Base-by-base conservation (phyloP, 495 filamentous ascomycete species). In the Aspergillus panamensis region DNA sequence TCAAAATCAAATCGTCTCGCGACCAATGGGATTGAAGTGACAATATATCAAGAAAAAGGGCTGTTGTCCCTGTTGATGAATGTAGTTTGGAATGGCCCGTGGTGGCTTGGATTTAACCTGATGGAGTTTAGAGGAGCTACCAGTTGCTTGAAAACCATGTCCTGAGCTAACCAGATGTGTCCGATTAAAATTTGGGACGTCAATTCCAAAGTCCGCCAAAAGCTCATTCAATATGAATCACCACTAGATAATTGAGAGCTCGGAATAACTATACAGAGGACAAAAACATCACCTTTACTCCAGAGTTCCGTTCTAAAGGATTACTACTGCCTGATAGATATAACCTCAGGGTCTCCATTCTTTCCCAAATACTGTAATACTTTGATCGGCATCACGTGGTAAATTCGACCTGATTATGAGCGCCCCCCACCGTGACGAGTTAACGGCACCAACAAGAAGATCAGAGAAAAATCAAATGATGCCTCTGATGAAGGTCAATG, bases 331-430 rank as follows among this genome's bases (percentile, higher is more conserved):
- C 25, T 25, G 25, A 25, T 25, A 5, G 25, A 25, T 25, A 25
- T 25, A 25, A 25, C 25, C 25, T 25, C 25, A 25, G 25, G 25
- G 2, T 25, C 25, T 25, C 25, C 5, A 5, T 25, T 25, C 25
- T 25, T 25, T 25, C 25, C 25, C 5, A 25, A 25, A 25, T 25
- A 25, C 2, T 25, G 25, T 9, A 48, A n/a, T n/a, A n/a, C n/a
- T n/a, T 21, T 51, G 55, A 51, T 51, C 56, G 40, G 40, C 39
- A 58, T 52, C 55, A 57, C 55, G 55, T 57, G 55, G n/a, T 45
- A 10, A 25, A 52, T 2, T 2, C 45, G 47, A 52, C 56, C 56
- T 45, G 48, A 58, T 58, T 58, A 52, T 49, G 19, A 50, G 45
- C 50, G 55, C 33, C 25, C 25, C 32, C 42, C 52, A 48, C 56